phyloP scores from a whole-genome alignment of 257 asterid genomes.

The Fraxinus quadrangulata region DNA sequence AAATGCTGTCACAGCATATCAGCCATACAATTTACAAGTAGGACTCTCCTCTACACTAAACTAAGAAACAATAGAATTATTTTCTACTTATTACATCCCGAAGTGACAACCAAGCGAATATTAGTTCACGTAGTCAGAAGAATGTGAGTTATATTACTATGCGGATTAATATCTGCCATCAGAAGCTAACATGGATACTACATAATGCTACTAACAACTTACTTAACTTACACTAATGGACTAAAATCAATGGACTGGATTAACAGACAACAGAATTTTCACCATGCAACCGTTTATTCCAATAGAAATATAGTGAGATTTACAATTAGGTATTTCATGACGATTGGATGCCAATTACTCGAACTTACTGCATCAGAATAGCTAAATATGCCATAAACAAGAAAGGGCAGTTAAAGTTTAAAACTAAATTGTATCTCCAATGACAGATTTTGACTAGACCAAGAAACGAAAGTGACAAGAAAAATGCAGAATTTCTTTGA shows the following conservation, averaged over 20 bases:
- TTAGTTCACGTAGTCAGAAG: conserved; percentile 31
- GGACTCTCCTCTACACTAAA: conserved; percentile 39
- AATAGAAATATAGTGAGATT: conserved; percentile 22
- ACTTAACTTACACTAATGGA: conserved; percentile 32
- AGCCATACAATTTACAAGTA: conserved; percentile 54
- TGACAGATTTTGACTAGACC: conserved; percentile 29
- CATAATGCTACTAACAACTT: conserved; percentile 17
- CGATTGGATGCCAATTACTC: conserved; percentile 19
- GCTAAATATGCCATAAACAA: conserved; percentile 31
- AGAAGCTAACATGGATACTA: background rate
- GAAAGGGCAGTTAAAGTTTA: conserved; percentile 17
- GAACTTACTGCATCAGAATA: conserved; percentile 30
- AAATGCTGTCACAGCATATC: background rate
- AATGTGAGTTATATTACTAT: conserved; percentile 1
- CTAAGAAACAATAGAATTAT: conserved; percentile 36
- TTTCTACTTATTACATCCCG: conserved; percentile 24
- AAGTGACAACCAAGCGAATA: conserved; percentile 45
- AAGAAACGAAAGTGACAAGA: conserved; percentile 15
- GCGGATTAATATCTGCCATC: conserved; percentile 14
- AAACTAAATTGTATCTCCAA: conserved; percentile 31
- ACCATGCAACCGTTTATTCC: conserved; percentile 27
- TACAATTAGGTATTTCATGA: conserved; percentile 20
- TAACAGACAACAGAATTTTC: conserved; percentile 25
- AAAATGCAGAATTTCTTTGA: conserved; percentile 19
- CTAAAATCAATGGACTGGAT: background rate